Evolutionary conservation across 106 monocot species (phyloP), one percentile per base, ranked within the genome.

Genomic region (Triglochin maritima): DNA sequence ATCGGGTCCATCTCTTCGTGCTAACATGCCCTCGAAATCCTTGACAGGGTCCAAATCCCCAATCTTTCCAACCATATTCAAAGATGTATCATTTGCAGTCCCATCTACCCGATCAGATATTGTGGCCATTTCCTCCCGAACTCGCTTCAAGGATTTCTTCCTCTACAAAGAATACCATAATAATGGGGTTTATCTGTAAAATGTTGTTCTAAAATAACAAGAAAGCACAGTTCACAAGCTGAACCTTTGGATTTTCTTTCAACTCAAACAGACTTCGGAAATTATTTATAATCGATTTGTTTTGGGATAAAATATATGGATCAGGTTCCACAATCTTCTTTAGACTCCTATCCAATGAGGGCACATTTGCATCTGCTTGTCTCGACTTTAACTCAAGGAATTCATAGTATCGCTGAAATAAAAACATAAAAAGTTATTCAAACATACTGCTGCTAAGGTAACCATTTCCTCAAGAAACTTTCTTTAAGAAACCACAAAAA

Each of bases 21-120:
- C 73, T 69, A 96, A 74, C 91, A 96, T 91, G 53, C 81, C 74
- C 58, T 91, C 82, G 68, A 96, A 96, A 77, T 96, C 96, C 72
- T 86, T 59, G 45, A 91, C 67, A 46, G 95, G 88, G 59, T 79
- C 69, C 50, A 59, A 11, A 80, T 86, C 72, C 15, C 88, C 83
- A 66, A 96, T 88, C 71, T 80, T 84, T 15, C 79, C 81, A 57
- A 78, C 78, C 49, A 75, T 69, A 12, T 49, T 7, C 46, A 41
- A 8, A 45, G 71, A 55, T 52, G 68, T 60, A 29, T 56, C 62
- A 66, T 7, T 50, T 29, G 49, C n/a, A 17, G 49, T 5, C 4
- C n/a, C 50, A 49, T 59, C 73, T 5, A 53, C 61, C 44, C 52
- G 73, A 45, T 74, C 73, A 70, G 69, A 73, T 71, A 60, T 59